Base-by-base conservation (phyloP, 306 rosid genomes). In the Cicer arietinum region DNA sequence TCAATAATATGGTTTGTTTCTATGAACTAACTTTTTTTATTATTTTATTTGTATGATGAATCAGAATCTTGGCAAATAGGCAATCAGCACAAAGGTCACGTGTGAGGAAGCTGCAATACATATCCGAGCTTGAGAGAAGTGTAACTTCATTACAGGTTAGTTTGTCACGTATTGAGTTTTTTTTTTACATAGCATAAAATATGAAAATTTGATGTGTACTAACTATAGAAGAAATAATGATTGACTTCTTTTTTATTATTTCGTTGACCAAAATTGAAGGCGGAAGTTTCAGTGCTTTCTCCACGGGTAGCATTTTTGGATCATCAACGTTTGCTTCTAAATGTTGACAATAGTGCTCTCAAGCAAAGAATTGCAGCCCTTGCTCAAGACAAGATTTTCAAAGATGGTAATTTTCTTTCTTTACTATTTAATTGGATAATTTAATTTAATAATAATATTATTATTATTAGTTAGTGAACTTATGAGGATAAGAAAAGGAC, bases 341-440 rank as follows among this genome's bases (percentile, higher is more conserved):
- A 89, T 74, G 96, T 95, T 14, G 99, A 95, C 83, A 95, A 95
- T 77, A 88, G 98, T 84, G 98, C 99, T 78, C 91, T 95, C 47
- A 92, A 95, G 82, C 98, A 95, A 89, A 89, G 99, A 88, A 95
- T 95, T 81, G 99, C 99, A 8, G 99, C 99, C 46, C 93, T 95
- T 57, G 94, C 96, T 6, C 99, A 95, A 80, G 99, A 95, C 62
- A 92, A 95, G 87, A 86, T 95, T 77, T 95, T 95, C 71, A 95
- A 95, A 85, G 99, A 95, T 66, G 98, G 99, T 90, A 84, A 71
- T 81, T 72, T 52, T 52, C 3, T 52, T 52, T 46, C 48, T 18
- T 53, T 7, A 67, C 7, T 2, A 8, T 46, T 41, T n/a, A 10
- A 64, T 65, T 44, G 16, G 3, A 6, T 76, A 20, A 30, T 30